A percentile compares a stretch with the other conserved stretches of the same genome.
phyloP scores from a whole-genome alignment of 108 stramenopile species.

The Epithemia pelagica region DNA sequence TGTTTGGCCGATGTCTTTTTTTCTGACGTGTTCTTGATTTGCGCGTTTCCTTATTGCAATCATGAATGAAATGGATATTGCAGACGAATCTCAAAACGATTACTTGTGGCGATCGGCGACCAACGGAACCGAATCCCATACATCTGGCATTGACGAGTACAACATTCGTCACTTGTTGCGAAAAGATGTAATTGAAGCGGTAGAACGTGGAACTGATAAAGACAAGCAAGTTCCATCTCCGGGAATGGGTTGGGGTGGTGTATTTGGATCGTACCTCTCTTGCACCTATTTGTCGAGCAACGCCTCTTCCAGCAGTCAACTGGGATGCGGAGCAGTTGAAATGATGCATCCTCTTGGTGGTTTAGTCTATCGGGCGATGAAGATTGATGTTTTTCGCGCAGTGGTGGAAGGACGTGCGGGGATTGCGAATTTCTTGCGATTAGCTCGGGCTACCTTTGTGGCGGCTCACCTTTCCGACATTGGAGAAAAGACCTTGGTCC shows the following conservation, averaged over 20 bases:
- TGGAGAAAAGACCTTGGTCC: slow-evolving; percentile 47
- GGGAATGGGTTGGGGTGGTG: slow-evolving; percentile 60
- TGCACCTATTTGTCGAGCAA: slow-evolving; percentile 72
- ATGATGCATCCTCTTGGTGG: slow-evolving; percentile 78
- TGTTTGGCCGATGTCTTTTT: neutral
- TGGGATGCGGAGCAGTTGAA: slow-evolving; percentile 85
- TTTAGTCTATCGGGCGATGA: slow-evolving; percentile 64
- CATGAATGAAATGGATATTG: neutral
- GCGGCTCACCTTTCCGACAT: slow-evolving; percentile 66
- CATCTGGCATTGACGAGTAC: slow-evolving; percentile 74
- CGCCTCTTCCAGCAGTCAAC: slow-evolving; percentile 58
- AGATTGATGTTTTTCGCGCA: slow-evolving; percentile 49
- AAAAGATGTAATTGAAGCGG: slow-evolving; percentile 53
- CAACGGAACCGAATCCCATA: slow-evolving; percentile 86
- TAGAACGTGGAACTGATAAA: slow-evolving; percentile 57
- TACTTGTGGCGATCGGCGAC: slow-evolving; percentile 76
- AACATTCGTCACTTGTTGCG: slow-evolving; percentile 63
- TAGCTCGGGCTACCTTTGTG: slow-evolving; percentile 72
- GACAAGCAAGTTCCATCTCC: slow-evolving; percentile 55
- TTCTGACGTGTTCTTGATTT: neutral
- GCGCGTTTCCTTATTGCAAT: neutral
- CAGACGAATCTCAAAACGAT: slow-evolving; percentile 79
- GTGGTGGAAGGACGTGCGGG: slow-evolving; percentile 69
- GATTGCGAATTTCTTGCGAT: slow-evolving; percentile 63
- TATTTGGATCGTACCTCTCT: slow-evolving; percentile 64